Percentiles rank a stretch among this genome's conserved stretches.
phyloP scores from a whole-genome alignment of 345 rosid genomes.

The Aegle marmelos region DNA sequence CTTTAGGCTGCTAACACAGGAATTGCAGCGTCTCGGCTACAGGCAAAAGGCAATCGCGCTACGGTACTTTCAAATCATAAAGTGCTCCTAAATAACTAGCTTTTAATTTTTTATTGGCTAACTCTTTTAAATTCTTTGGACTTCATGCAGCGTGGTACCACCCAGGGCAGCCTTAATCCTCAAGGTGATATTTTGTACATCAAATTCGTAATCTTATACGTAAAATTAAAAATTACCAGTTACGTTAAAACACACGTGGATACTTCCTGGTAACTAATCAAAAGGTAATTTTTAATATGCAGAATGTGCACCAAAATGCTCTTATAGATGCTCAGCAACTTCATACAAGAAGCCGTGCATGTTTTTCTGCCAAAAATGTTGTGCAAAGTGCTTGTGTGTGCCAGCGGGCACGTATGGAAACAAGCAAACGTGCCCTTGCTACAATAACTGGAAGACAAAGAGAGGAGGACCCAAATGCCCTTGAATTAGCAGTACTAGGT shows the following conservation, averaged over 20 bases:
- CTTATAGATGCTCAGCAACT: conserved; percentile 36
- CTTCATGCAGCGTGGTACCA: conserved; percentile 24
- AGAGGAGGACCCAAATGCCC: conserved; percentile 79
- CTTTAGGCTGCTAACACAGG: conserved; percentile 4
- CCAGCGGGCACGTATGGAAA: conserved; percentile 74
- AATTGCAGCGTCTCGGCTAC: background rate
- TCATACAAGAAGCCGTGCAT: conserved; percentile 54
- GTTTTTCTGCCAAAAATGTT: conserved; percentile 68
- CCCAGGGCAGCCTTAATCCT: conserved; percentile 35
- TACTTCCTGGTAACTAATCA: background rate
- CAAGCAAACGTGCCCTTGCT: conserved; percentile 72
- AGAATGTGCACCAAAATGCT: conserved; percentile 36
- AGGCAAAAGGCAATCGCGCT: conserved; percentile 4
- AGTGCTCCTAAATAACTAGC: background rate
- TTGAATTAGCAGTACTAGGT: background rate
- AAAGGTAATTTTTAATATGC: background rate
- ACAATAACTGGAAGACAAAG: conserved; percentile 68
- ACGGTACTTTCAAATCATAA: conserved; percentile 11
- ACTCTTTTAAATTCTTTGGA: background rate
- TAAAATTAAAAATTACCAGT: background rate
- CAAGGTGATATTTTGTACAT: conserved; percentile 17
- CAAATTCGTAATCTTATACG: background rate
- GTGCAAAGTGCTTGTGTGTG: conserved; percentile 64
- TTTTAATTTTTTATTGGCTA: background rate
- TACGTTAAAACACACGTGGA: background rate